Percentiles rank a stretch among this genome's conserved stretches.
phyloP scores from a whole-genome alignment of 2,329 filamentous ascomycete species.

The Akanthomyces uredinophilus region DNA sequence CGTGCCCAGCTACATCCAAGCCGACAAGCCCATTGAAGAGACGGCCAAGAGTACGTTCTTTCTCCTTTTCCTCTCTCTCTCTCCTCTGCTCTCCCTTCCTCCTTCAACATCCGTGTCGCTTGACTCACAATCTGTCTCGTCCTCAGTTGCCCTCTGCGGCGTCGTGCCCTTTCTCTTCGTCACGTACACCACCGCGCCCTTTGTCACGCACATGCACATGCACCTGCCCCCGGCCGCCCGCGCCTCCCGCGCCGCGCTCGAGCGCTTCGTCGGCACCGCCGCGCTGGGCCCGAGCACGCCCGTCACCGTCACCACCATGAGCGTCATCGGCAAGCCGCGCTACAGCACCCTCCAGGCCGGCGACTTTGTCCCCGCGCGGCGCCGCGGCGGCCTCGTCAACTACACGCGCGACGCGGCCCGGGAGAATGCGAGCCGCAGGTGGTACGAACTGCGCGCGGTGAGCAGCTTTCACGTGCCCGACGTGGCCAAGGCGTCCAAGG shows the following conservation, averaged over 20 bases:
- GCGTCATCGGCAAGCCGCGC: slow-evolving; percentile 49
- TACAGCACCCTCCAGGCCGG: slow-evolving; percentile 39
- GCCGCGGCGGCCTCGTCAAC: slow-evolving; percentile 36
- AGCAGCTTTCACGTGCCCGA: slow-evolving; percentile 35
- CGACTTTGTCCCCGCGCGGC: slow-evolving; percentile 27
- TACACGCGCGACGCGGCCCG: slow-evolving; percentile 31
- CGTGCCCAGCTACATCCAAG: slow-evolving; percentile 52
- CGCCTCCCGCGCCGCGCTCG: slow-evolving; percentile 50
- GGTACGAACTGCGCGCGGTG: slow-evolving; percentile 38
- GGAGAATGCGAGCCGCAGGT: slow-evolving; percentile 32
- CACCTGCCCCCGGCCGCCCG: slow-evolving; percentile 62
- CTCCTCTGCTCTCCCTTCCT: too few relatives aligned
- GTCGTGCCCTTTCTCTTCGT: slow-evolving; percentile 61
- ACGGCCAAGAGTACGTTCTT: slow-evolving; percentile 33
- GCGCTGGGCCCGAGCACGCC: slow-evolving; percentile 41
- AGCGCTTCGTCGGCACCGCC: slow-evolving; percentile 43
- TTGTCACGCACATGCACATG: slow-evolving; percentile 68
- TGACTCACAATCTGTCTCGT: not conserved
- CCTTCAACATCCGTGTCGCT: slow-evolving; percentile 1
- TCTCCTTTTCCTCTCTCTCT: too few relatives aligned
- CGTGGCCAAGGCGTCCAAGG: slow-evolving; percentile 12
- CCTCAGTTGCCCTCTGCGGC: slow-evolving; percentile 52
- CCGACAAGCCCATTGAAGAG: slow-evolving; percentile 32
- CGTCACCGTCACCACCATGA: slow-evolving; percentile 52
- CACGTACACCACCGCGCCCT: slow-evolving; percentile 60